phyloP scores from a whole-genome alignment of 331 rosid genomes.

The Ulmus americana region DNA sequence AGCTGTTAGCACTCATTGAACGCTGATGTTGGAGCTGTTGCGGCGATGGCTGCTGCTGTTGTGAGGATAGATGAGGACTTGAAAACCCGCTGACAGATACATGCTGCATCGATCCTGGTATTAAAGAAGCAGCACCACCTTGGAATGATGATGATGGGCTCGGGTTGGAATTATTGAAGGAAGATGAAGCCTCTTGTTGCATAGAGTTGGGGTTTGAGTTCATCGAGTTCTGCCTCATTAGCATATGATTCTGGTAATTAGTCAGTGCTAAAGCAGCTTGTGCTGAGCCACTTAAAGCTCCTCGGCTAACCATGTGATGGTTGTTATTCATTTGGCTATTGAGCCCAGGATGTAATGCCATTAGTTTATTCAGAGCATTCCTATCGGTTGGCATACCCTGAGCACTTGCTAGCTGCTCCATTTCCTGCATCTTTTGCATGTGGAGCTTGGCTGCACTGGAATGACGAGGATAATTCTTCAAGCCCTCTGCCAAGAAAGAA shows the following conservation, averaged over 20 bases:
- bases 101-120: constrained; percentile 63
- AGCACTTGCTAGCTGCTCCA: constrained; percentile 73
- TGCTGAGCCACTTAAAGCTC: constrained; percentile 67
- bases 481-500: constrained; percentile 52
- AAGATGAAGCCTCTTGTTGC: constrained; percentile 70
- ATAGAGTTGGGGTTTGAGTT: constrained; percentile 53
- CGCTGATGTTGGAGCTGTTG: constrained; percentile 52
- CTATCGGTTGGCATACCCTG: constrained; percentile 83
- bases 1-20: constrained; percentile 42
- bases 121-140: constrained; percentile 41
- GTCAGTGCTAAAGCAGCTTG: constrained; percentile 65
- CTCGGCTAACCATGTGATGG: constrained; percentile 49
- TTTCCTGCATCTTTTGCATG: constrained; percentile 88
- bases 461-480: constrained; percentile 78
- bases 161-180: constrained; percentile 57
- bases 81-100: constrained; percentile 52
- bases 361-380: constrained; percentile 60
- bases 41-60: constrained; percentile 42
- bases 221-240: constrained; percentile 71
- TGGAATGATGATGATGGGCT: constrained; percentile 67
- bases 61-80: constrained; percentile 54
- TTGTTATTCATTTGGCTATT: constrained; percentile 51
- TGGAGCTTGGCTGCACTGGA: constrained; percentile 58
- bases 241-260: constrained; percentile 58
- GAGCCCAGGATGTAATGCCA: constrained; percentile 67